Conservation (phyloP, 2,329 filamentous ascomycete species). For the Alternaria metachromatica region DNA sequence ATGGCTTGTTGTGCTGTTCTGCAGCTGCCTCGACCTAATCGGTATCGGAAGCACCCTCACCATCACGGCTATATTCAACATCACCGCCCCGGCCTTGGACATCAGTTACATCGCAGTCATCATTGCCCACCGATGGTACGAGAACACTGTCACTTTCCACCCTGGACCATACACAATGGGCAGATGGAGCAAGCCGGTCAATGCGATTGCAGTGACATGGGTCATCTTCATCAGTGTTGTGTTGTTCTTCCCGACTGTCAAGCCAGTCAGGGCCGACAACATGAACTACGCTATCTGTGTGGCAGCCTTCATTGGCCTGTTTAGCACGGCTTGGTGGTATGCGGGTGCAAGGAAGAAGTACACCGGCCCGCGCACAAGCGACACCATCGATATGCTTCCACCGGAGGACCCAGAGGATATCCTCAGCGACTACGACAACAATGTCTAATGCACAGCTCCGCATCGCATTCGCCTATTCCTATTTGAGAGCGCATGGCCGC, state of each 20-base stretch:
- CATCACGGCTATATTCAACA: slow-evolving; percentile 58
- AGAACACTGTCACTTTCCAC: slow-evolving; percentile 59
- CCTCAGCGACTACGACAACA: slow-evolving; percentile 42
- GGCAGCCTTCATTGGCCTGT: slow-evolving; percentile 57
- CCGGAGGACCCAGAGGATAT: slow-evolving; percentile 51
- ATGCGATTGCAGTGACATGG: slow-evolving; percentile 65
- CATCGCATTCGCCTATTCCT: neutral
- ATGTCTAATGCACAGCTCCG: slow-evolving; percentile 19
- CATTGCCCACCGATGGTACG: slow-evolving; percentile 63
- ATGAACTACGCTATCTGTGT: slow-evolving; percentile 59
- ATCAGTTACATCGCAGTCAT: slow-evolving; percentile 68
- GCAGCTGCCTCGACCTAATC: slow-evolving; percentile 59
- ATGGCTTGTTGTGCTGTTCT: slow-evolving; percentile 68
- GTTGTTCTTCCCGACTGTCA: slow-evolving; percentile 59
- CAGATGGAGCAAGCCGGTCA: slow-evolving; percentile 61
- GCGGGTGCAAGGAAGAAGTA: slow-evolving; percentile 57
- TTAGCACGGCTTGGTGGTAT: slow-evolving; percentile 56
- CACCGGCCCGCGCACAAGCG: slow-evolving; percentile 64
- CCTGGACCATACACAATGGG: slow-evolving; percentile 66
- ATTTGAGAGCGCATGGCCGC: neutral
- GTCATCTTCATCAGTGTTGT: slow-evolving; percentile 68
- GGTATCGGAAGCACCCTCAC: slow-evolving; percentile 59
- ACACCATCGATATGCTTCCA: slow-evolving; percentile 54
- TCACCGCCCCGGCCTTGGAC: slow-evolving; percentile 55
- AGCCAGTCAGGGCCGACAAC: slow-evolving; percentile 52